These are phyloP conservation scores for Solanum dulcamara DNA, from an alignment of 257 asterid species.

Conservation along the genomic window DNA sequence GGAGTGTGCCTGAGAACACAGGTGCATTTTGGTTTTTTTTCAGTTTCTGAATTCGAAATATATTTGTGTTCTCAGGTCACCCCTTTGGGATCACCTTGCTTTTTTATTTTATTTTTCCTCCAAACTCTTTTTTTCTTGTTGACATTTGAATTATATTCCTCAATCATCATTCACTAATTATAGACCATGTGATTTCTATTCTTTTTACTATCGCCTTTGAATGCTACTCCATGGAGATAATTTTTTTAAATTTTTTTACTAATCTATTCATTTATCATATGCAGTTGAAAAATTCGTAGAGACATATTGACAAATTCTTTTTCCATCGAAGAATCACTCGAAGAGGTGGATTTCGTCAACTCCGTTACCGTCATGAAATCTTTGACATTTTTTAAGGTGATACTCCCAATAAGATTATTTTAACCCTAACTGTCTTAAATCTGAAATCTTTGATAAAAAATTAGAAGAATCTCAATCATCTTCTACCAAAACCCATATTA, in stretches of 20 bases:
- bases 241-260: background rate
- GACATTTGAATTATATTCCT: background rate
- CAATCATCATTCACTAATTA: background rate
- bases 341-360: background rate
- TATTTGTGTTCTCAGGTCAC: conserved; percentile 60
- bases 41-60: background rate
- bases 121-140: background rate
- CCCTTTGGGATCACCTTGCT: conserved; percentile 20
- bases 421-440: no score
- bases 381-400: background rate
- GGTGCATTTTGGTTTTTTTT: background rate
- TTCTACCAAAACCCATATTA: no score
- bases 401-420: no score
- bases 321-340: background rate
- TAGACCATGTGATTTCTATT: background rate
- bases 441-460: no score
- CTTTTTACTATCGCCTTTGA: background rate
- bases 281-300: background rate
- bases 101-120: background rate
- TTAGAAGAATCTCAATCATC: no score
- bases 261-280: background rate
- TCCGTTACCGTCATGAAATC: background rate
- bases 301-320: background rate
- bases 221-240: background rate
- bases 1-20: conserved; percentile 44